These are phyloP conservation scores for Leishmania turanica DNA, from an alignment of 208 protist genomes.

Conservation along the genomic window DNA sequence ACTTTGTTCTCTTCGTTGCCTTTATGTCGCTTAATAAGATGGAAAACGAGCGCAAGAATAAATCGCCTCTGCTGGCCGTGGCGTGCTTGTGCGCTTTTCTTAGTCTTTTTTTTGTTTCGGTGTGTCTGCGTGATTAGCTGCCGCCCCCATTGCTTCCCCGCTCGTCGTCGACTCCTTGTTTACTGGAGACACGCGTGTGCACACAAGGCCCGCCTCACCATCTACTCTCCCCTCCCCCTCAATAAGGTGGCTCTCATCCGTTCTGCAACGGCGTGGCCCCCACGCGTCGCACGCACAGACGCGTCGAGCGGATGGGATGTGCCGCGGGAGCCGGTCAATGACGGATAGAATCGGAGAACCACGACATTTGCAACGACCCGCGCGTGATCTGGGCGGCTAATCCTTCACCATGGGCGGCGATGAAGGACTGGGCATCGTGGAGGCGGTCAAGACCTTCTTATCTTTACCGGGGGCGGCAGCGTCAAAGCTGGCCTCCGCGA, in stretches of 20 bases:
- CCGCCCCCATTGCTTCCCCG: background rate
- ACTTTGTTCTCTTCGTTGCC: background rate
- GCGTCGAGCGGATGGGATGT: background rate
- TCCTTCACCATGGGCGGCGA: conserved; percentile 9
- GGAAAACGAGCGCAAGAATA: background rate
- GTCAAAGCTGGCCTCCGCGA: conserved; percentile 69
- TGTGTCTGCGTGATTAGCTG: background rate
- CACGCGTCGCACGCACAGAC: background rate
- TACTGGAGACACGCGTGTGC: background rate
- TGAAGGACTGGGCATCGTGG: conserved; percentile 1
- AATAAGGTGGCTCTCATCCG: background rate
- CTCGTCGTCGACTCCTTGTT: background rate
- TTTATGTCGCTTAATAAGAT: background rate
- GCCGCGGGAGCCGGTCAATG: background rate
- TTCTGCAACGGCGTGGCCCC: background rate
- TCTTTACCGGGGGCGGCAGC: conserved; percentile 34
- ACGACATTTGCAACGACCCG: background rate
- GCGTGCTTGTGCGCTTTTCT: too few relatives aligned
- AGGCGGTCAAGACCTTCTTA: conserved; percentile 12
- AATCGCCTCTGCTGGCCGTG: background rate
- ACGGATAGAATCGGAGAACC: background rate
- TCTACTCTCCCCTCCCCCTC: background rate
- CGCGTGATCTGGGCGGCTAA: background rate
- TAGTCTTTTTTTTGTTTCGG: background rate
- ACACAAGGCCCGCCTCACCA: background rate